These are phyloP conservation scores for Cladosporium sp. DNA, from an alignment of 2,329 filamentous ascomycete genomes.

Conservation along the genomic window DNA sequence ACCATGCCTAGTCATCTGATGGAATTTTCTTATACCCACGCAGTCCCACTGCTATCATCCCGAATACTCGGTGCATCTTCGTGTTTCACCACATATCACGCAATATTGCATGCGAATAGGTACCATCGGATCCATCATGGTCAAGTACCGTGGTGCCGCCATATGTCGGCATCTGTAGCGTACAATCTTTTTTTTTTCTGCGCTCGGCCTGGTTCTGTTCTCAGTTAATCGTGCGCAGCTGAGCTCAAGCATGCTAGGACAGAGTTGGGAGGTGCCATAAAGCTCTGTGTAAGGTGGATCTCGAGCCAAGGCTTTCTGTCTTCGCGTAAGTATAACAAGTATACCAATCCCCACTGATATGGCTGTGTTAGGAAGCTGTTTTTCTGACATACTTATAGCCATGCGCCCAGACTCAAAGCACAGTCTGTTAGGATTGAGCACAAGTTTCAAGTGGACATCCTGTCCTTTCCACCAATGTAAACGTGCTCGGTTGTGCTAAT, in stretches of 20 bases:
- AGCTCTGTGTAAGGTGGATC: neutral
- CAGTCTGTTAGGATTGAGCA: neutral
- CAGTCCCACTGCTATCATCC: neutral
- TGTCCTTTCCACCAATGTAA: neutral
- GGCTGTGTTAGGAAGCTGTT: neutral
- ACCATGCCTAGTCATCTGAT: neutral
- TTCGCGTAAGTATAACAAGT: neutral
- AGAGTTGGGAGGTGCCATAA: neutral
- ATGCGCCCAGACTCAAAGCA: neutral
- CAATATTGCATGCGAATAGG: neutral
- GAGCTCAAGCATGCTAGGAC: neutral
- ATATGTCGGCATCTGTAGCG: neutral
- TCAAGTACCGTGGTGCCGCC: neutral
- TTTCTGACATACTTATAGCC: neutral
- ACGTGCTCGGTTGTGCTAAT: neutral
- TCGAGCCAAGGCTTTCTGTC: neutral
- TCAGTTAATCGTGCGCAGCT: neutral
- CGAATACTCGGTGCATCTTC: neutral
- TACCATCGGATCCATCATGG: constrained; percentile 6
- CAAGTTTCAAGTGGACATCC: neutral
- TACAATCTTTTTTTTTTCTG: neutral
- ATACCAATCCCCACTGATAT: neutral
- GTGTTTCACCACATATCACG: neutral
- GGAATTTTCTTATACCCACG: neutral
- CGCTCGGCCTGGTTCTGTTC: neutral